Evolutionary conservation across 306 rosid genomes (phyloP).

Genomic region (Oemleria cerasiformis): DNA sequence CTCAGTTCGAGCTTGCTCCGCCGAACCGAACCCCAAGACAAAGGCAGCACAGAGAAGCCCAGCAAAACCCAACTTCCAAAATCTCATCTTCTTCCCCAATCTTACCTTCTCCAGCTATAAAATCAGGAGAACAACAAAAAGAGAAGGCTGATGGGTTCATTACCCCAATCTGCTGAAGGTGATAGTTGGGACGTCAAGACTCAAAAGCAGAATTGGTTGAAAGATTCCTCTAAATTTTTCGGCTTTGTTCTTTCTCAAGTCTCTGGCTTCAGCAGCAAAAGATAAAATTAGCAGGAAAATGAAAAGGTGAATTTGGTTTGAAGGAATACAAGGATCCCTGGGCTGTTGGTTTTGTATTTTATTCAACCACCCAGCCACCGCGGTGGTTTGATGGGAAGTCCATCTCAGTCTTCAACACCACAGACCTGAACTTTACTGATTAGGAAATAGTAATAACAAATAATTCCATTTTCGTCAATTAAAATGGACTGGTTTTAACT

Average conservation of each 20-base stretch:
- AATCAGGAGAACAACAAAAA: slow-evolving; percentile 6
- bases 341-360: background rate
- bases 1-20: slow-evolving; percentile 69
- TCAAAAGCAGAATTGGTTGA: background rate
- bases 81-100: slow-evolving; percentile 31
- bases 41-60: slow-evolving; percentile 49
- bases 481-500: background rate
- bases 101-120: slow-evolving; percentile 6
- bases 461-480: background rate
- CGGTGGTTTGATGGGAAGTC: slow-evolving; percentile 8
- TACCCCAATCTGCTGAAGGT: background rate
- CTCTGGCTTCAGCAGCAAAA: slow-evolving; percentile 7
- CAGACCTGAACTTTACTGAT: background rate
- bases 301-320: background rate
- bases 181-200: slow-evolving; percentile 6
- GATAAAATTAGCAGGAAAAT: slow-evolving; percentile 1
- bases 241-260: background rate
- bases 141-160: no score
- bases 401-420: background rate
- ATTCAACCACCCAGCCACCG: background rate
- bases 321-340: background rate
- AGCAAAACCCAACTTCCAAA: slow-evolving; percentile 49
- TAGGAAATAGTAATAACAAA: slow-evolving; percentile 1
- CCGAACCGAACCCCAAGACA: slow-evolving; percentile 40
- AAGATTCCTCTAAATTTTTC: background rate